Evolutionary conservation across 345 rosid species (phyloP).

Genomic region (Arabis alpina): DNA sequence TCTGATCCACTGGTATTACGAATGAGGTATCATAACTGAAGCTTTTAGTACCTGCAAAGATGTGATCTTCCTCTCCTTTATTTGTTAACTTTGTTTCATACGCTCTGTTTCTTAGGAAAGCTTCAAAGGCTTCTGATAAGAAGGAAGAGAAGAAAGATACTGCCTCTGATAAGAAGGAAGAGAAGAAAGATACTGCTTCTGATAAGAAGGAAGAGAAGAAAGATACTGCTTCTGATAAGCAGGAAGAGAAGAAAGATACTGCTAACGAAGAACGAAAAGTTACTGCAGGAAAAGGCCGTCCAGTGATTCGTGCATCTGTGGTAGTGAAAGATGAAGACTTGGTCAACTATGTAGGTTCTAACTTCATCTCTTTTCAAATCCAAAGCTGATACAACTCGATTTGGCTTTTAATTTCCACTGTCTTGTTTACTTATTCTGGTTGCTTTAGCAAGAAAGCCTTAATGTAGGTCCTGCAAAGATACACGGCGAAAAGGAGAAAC

Average conservation of each 20-base stretch:
- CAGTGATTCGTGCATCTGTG: not conserved
- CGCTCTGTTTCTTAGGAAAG: slow-evolving; percentile 21
- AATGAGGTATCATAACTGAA: slow-evolving; percentile 13
- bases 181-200: no score
- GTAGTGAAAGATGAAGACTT: not conserved
- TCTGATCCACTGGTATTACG: not conserved
- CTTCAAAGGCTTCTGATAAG: not conserved
- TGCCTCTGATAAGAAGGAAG: no score
- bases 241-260: no score
- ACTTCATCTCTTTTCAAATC: slow-evolving; percentile 14
- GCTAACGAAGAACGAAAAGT: not conserved
- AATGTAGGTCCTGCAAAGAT: slow-evolving; percentile 15
- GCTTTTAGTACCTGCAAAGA: slow-evolving; percentile 3
- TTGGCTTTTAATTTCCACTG: not conserved
- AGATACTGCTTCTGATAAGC: no score
- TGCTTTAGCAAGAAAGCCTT: slow-evolving; percentile 28
- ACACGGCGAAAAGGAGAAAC: not conserved
- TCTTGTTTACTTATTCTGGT: not conserved
- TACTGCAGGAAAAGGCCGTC: slow-evolving; percentile 3
- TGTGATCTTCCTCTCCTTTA: slow-evolving; percentile 10
- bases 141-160: not conserved
- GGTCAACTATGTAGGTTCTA: not conserved
- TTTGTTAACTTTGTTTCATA: not conserved
- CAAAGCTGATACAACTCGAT: slow-evolving; percentile 7
- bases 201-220: no score